These are phyloP conservation scores for Phytophthora aleatoria DNA, from an alignment of 352 stramenopile species.

Conservation along the genomic window DNA sequence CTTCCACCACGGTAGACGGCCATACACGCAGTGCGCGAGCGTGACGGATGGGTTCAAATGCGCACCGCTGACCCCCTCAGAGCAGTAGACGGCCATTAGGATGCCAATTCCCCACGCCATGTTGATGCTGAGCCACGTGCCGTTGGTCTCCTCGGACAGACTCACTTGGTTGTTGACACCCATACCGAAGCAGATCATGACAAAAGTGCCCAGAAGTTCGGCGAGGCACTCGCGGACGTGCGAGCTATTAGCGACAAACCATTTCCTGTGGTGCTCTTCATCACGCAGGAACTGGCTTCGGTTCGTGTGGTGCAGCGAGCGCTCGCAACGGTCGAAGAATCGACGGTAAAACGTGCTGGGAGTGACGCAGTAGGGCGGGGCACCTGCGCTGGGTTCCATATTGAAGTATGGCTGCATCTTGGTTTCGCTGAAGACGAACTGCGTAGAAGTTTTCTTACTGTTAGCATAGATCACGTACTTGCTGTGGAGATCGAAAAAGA, in stretches of 20 bases:
- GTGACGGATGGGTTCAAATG: slow-evolving; percentile 23
- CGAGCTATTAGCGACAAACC: slow-evolving; percentile 15
- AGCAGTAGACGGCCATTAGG: slow-evolving; percentile 29
- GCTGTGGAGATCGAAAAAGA: neutral
- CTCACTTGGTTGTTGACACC: slow-evolving; percentile 31
- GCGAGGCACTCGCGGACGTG: slow-evolving; percentile 23
- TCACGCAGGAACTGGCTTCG: slow-evolving; percentile 20
- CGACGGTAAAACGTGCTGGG: slow-evolving; percentile 9
- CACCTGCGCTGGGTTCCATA: slow-evolving; percentile 2
- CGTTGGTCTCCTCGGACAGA: slow-evolving; percentile 16
- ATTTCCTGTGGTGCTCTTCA: slow-evolving; percentile 20
- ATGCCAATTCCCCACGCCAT: slow-evolving; percentile 25
- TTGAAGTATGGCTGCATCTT: slow-evolving; percentile 10
- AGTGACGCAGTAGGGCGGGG: slow-evolving; percentile 7
- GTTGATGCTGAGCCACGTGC: slow-evolving; percentile 33
- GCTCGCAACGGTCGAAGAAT: slow-evolving; percentile 21
- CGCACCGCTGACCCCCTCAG: slow-evolving; percentile 21
- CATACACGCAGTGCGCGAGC: slow-evolving; percentile 19
- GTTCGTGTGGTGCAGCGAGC: slow-evolving; percentile 27
- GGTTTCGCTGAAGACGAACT: too few species aligned
- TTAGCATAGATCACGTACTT: too few species aligned
- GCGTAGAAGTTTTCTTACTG: too few species aligned
- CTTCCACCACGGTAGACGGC: slow-evolving; percentile 27
- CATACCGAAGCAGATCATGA: slow-evolving; percentile 30
- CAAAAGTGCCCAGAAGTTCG: slow-evolving; percentile 24